Evolutionary conservation across 352 stramenopile genomes (phyloP).

Genomic region (Globisporangium takayamanum): DNA sequence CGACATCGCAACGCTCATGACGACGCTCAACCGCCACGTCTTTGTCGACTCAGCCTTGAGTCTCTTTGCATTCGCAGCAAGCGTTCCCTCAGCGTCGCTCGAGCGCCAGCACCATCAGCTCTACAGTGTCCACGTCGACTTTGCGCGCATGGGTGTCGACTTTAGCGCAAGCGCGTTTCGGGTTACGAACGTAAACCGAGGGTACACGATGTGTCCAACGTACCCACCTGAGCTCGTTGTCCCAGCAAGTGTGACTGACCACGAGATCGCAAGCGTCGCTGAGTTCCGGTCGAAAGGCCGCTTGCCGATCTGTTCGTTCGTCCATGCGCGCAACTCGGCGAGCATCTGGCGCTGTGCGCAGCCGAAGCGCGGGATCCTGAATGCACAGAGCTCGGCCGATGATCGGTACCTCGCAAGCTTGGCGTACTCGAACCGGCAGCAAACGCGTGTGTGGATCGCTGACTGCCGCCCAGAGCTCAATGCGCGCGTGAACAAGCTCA

Average conservation of each 20-base stretch:
- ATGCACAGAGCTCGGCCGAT: constrained; percentile 62
- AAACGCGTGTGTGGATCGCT: constrained; percentile 75
- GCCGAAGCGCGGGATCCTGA: constrained; percentile 79
- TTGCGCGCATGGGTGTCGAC: constrained; percentile 65
- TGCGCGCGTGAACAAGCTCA: constrained; percentile 85
- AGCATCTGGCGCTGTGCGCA: constrained; percentile 83
- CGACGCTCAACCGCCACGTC: constrained; percentile 59
- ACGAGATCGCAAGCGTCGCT: constrained; percentile 55
- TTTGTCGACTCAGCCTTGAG: constrained; percentile 66
- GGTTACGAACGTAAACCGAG: constrained; percentile 55
- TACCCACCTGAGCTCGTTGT: constrained; percentile 77
- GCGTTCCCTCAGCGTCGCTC: constrained; percentile 6
- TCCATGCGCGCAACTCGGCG: constrained; percentile 57
- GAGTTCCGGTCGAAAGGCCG: constrained; percentile 80
- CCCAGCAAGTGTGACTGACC: constrained; percentile 51
- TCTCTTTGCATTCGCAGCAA: constrained; percentile 56
- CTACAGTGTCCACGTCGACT: constrained; percentile 63
- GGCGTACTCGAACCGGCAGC: constrained; percentile 32
- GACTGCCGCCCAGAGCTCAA: constrained; percentile 89
- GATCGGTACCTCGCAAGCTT: constrained; percentile 72
- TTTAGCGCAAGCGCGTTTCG: constrained; percentile 34
- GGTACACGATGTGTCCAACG: constrained; percentile 73
- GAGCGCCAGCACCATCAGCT: constrained; percentile 48
- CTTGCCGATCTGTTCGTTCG: constrained; percentile 79
- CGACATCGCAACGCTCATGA: constrained; percentile 56